These are phyloP conservation scores for Alternaria metachromatica DNA, from an alignment of 2,329 filamentous ascomycete species.

Conservation along the genomic window DNA sequence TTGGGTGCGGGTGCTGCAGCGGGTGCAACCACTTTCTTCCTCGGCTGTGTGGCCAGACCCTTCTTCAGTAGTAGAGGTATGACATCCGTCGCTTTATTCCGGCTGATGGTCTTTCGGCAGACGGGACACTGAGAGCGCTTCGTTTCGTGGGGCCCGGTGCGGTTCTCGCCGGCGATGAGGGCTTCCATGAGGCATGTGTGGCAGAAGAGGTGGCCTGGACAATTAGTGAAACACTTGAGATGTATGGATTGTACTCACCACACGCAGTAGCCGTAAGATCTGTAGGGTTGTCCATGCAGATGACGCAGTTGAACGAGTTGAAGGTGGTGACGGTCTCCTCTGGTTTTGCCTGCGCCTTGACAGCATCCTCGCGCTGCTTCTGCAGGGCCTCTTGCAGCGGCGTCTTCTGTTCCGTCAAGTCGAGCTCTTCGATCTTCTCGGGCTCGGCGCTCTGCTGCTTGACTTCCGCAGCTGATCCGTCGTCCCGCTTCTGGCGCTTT, in stretches of 20 bases:
- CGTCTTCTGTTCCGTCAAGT: slow-evolving; percentile 54
- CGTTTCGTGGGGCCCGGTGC: slow-evolving; percentile 51
- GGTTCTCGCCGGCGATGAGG: slow-evolving; percentile 63
- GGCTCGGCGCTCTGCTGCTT: slow-evolving; percentile 7
- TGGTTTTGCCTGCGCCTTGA: slow-evolving; percentile 53
- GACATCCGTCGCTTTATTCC: slow-evolving; percentile 50
- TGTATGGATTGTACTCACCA: slow-evolving; percentile 53
- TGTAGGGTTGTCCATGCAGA: slow-evolving; percentile 68
- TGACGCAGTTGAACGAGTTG: slow-evolving; percentile 63
- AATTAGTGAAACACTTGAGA: slow-evolving; percentile 8
- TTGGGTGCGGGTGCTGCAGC: slow-evolving; percentile 15
- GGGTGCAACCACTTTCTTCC: slow-evolving; percentile 27
- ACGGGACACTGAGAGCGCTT: slow-evolving; percentile 56
- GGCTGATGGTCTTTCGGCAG: slow-evolving; percentile 54
- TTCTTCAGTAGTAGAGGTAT: slow-evolving; percentile 53
- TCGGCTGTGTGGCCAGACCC: slow-evolving; percentile 43
- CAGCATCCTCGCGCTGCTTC: slow-evolving; percentile 61
- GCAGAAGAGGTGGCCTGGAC: slow-evolving; percentile 67
- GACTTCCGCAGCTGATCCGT: slow-evolving; percentile 15
- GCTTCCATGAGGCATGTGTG: slow-evolving; percentile 68
- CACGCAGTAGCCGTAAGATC: slow-evolving; percentile 67
- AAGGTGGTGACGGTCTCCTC: slow-evolving; percentile 51
- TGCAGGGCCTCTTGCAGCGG: slow-evolving; percentile 55
- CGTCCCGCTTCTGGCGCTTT: slow-evolving; percentile 38
- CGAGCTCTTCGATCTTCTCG: slow-evolving; percentile 55